Evolutionary conservation across 208 protist species (phyloP), one percentile per base, ranked within the genome.

Genomic region (Porcisia hertigi): DNA sequence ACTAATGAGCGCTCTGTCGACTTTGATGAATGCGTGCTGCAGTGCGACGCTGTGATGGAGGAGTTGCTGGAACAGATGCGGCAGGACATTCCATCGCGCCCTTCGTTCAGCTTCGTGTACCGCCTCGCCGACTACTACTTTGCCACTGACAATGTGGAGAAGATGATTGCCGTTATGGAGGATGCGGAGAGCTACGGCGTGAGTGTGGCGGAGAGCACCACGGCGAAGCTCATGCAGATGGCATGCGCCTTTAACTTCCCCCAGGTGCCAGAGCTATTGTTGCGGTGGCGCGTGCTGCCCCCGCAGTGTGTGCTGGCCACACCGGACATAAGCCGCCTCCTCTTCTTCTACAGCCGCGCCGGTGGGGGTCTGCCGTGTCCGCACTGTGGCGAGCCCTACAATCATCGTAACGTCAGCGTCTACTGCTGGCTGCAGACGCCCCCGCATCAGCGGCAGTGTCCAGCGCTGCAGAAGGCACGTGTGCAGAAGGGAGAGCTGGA

Each of bases 111-210:
- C 64, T 75, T 97, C 36, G 85, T 93, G 76, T 96, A 91, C 79
- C 91, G 93, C 67, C 84, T 97, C 60, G 88, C 92, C 25, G 93
- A 97, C 76, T 97, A 97, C 85, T 97, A 96, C 86, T 97, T 97
- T 73, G 89, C 93, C 65, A 92, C 92, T 25, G 93, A 97, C 73
- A 97, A 97, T 82, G 84, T 96, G 47, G 87, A 96, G 54, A 97
- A 97, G 86, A 91, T 97, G 88, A 84, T 97, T 34, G 92, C 93
- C 9, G 88, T 92, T 18, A 96, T 96, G 91, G 93, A 97, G 84
- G 93, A 97, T 71, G 79, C 90, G 1, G 78, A 89, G 23, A 84
- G 77, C 71, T 94, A 89, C 73, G 93, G 91, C 54, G 77, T 94
- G 39, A 79, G 76, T 55, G 84, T 96, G 52, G 93, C 93, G 20